Base-by-base conservation (phyloP, 2,329 filamentous ascomycete genomes). In the Endoconidiophora laricicola region DNA sequence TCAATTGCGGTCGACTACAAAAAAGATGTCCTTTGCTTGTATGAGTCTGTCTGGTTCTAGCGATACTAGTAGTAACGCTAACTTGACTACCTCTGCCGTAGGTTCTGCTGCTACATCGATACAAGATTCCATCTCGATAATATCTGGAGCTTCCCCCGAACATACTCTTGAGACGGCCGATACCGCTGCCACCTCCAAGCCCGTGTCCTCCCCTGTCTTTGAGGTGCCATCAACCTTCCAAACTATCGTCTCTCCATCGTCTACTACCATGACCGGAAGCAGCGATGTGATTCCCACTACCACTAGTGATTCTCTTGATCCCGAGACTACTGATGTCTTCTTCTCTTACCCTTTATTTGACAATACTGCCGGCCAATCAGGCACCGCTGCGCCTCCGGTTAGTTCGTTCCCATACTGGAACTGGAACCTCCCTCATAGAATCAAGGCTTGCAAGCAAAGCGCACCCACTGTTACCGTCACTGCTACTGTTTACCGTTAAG, bases 11-110 rank as follows among this genome's bases (percentile, higher is more conserved):
- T 54, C 54, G 24, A 61, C 57, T 18, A 60, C 61, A 47, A 63
- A 58, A 52, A 66, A 69, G 56, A 73, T 76, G 54, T 73, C 69
- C 50, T 76, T 76, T 58, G 73, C 73, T 46, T 77, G 73, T 54
- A 58, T 65, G 26, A 42, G 48, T 2, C 41, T 49, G 20, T 49
- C 48, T 39, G 2, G 16, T 10, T 20, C 33, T 14, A 20, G 14
- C 26, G 12, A 20, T 29, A 20, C 29, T n/a, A 29, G 44, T 18
- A 14, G 18, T n/a, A 24, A 29, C 14, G 10, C 20, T 9, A 12
- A 33, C 7, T 12, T 12, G 12, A 33, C 29, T 12, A 6, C 36
- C 18, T 42, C 24, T 36, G 39, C 24, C 20, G 7, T 26, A 37
- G 24, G n/a, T 16, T 37, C 46, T 29, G 9, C 23, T 29, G 20